phyloP scores from a whole-genome alignment of 345 rosid genomes.

The Aethionema arabicum region DNA sequence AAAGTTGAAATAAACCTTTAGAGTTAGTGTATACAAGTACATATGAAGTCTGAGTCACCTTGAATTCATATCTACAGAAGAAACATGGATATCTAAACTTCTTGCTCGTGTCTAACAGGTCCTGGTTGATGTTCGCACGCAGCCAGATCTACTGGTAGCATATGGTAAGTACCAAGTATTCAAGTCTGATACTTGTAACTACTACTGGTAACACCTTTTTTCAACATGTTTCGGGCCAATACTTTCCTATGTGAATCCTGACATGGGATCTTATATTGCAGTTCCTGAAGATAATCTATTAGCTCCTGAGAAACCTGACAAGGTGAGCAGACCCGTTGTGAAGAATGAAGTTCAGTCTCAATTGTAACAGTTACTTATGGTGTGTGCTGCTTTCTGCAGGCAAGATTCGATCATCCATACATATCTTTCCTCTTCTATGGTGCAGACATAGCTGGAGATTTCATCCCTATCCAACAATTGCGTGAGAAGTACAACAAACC shows the following conservation, averaged over 20 bases:
- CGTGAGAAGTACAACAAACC: constrained; percentile 79
- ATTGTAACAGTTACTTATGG: constrained; percentile 12
- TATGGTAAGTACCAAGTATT: too few species aligned
- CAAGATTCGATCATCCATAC: constrained; percentile 87
- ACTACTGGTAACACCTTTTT: too few species aligned
- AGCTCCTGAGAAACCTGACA: constrained; percentile 60
- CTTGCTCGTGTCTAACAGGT: constrained; percentile 47
- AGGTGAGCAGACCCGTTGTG: constrained; percentile 43
- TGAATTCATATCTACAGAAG: neutral
- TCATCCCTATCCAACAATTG: constrained; percentile 87
- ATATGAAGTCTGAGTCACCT: constrained; percentile 3
- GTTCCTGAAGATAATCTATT: constrained; percentile 85
- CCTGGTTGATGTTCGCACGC: constrained; percentile 69
- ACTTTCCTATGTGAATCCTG: too few species aligned
- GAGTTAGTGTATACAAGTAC: neutral
- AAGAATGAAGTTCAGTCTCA: neutral
- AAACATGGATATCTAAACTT: constrained; percentile 17
- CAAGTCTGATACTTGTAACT: too few species aligned
- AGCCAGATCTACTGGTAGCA: constrained; percentile 77
- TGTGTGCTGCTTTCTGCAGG: constrained; percentile 48
- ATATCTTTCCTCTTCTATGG: constrained; percentile 81
- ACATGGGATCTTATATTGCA: constrained; percentile 47
- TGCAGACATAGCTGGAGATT: constrained; percentile 79
- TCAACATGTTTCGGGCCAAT: too few species aligned
- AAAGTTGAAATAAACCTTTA: neutral